These are phyloP conservation scores for Pinus albicaulis DNA, from an alignment of 75 land plant genomes.

Conservation along the genomic window DNA sequence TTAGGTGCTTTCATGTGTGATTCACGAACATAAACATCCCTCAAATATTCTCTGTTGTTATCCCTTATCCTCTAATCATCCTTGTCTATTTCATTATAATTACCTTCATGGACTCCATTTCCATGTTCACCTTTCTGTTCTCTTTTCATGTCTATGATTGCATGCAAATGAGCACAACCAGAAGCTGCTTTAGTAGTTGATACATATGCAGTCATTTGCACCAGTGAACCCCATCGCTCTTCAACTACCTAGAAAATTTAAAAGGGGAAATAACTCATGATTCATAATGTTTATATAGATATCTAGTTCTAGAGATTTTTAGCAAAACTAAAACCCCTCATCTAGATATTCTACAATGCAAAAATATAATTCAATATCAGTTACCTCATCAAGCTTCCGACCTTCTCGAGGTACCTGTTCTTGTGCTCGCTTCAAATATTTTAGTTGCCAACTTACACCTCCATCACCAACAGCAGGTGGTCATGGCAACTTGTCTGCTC, in stretches of 20 bases:
- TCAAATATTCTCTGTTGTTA: slow-evolving; percentile 39
- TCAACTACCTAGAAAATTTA: slow-evolving; percentile 60
- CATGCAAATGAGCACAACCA: slow-evolving; percentile 86
- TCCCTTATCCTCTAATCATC: slow-evolving; percentile 26
- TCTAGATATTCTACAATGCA: neutral
- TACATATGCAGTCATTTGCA: slow-evolving; percentile 53
- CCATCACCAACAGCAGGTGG: slow-evolving; percentile 91
- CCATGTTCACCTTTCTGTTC: slow-evolving; percentile 21
- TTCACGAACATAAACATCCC: slow-evolving; percentile 38
- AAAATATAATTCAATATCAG: slow-evolving; percentile 7
- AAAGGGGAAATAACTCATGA: neutral
- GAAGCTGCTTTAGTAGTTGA: slow-evolving; percentile 66
- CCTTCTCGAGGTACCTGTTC: slow-evolving; percentile 98
- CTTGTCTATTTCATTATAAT: slow-evolving; percentile 23
- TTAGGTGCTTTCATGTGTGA: slow-evolving; percentile 78
- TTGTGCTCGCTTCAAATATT: slow-evolving; percentile 91
- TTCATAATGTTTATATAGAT: neutral
- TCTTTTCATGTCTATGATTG: slow-evolving; percentile 67
- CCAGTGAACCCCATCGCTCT: slow-evolving; percentile 94
- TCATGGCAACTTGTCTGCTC: slow-evolving; percentile 25
- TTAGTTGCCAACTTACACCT: slow-evolving; percentile 93
- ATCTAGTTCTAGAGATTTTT: neutral
- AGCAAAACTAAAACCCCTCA: slow-evolving; percentile 3
- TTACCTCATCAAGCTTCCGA: slow-evolving; percentile 67
- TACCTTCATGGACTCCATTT: slow-evolving; percentile 12